Base-by-base conservation (phyloP, 768 basidiomycete genomes). In the Holtermanniella nyarrowii region DNA sequence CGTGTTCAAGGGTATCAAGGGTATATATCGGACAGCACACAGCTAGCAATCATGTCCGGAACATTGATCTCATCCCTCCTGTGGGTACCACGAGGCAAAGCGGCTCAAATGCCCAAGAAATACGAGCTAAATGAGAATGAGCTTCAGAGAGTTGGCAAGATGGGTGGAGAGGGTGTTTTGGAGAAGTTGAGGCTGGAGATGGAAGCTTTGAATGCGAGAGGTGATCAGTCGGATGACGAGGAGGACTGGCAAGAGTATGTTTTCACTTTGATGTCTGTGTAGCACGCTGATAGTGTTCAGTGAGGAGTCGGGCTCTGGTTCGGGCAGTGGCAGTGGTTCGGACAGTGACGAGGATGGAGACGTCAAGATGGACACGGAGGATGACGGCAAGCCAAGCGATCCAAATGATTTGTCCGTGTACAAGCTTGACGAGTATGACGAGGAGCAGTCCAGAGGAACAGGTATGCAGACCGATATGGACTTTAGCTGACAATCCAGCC, bases 101-200 rank as follows among this genome's bases (percentile, higher is more conserved):
- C 91, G 2, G 75, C 77, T 2, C 77, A 77, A 43, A 78, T 89
- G 58, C 93, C 95, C 1, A 73, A 76, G 65, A 88, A 86, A 75
- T 97, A 97, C 71, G 78, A 85, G 47, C 81, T 97, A 25, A 88
- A 95, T 64, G 87, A 91, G 64, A 74, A 80, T 47, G 95, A 99
- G 72, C 77, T 97, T 12, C 81, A 85, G 65, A 81, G 95, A 22
- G 87, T 97, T 46, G 88, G 88, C 59, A 77, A 83, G 20, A 78
- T 99, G 22, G 88, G 90, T 13, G 89, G 93, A 57, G 88, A 90
- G 75, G 90, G 90, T 7, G 81, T 82, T 50, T 75, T 81, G 59
- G 90, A 91, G 70, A 78, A 91, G 16, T 81, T 86, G 74, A 79
- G 82, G 23, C 86, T 86, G 25, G 85, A 84, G 70, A 77, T 83